These are phyloP conservation scores for Trichoderma pleuroti DNA, from an alignment of 2,329 filamentous ascomycete genomes.

Conservation along the genomic window DNA sequence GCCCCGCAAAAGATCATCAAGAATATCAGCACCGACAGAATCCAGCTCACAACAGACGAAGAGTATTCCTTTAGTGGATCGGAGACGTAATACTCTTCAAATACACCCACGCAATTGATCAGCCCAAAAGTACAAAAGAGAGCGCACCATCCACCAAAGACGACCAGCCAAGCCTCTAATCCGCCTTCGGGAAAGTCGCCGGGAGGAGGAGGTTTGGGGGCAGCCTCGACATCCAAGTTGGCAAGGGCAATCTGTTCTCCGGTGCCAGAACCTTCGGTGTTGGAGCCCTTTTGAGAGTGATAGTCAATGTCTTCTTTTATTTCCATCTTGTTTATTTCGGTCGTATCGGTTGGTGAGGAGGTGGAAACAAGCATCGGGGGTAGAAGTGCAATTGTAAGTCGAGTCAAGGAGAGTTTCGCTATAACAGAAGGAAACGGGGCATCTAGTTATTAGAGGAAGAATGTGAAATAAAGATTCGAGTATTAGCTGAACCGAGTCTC, in stretches of 20 bases:
- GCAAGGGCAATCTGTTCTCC: too few species aligned
- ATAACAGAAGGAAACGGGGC: not conserved
- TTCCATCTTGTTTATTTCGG: not conserved
- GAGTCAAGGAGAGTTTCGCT: not conserved
- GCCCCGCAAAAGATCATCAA: slow-evolving; percentile 48
- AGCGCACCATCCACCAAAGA: slow-evolving; percentile 45
- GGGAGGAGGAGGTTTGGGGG: not conserved
- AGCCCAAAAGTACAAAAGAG: slow-evolving; percentile 45
- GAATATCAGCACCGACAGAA: slow-evolving; percentile 52
- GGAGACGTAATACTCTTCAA: slow-evolving; percentile 56
- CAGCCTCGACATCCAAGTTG: slow-evolving; percentile 3
- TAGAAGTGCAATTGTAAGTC: not conserved
- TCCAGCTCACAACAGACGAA: slow-evolving; percentile 56
- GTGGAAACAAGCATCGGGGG: not conserved
- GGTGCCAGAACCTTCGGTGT: not conserved
- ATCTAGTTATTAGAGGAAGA: not conserved
- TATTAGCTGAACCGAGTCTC: not conserved
- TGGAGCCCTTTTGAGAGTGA: not conserved
- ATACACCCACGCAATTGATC: slow-evolving; percentile 49
- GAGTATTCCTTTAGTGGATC: slow-evolving; percentile 46
- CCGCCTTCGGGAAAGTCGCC: slow-evolving; percentile 59
- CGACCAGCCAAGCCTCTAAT: slow-evolving; percentile 53
- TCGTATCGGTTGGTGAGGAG: not conserved
- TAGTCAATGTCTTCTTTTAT: not conserved
- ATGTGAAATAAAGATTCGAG: not conserved